Conservation (phyloP, 257 asterid genomes). For the Solanum dulcamara region DNA sequence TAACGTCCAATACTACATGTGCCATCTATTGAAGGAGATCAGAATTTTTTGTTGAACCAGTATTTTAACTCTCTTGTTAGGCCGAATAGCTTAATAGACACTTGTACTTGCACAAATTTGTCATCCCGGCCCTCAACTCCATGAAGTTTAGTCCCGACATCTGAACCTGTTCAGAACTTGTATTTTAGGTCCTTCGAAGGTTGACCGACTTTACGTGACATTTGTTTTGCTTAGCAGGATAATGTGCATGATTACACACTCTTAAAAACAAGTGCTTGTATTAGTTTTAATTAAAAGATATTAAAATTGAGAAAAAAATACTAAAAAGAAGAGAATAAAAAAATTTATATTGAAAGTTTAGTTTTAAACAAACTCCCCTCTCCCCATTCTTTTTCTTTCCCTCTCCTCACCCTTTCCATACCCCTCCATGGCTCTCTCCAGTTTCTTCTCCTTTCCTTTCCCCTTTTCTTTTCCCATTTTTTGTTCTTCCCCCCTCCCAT, state of each 20-base stretch:
- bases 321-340: no score
- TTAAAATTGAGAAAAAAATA: no score
- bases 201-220: not conserved
- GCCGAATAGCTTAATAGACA: not conserved
- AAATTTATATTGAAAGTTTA: no score
- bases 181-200: not conserved
- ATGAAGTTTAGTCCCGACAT: not conserved
- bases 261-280: not conserved
- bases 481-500: no score
- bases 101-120: not conserved
- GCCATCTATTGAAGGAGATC: not conserved
- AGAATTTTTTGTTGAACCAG: not conserved
- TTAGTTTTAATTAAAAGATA: no score
- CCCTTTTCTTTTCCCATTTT: no score
- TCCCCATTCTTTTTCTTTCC: no score
- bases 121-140: not conserved
- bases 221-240: not conserved
- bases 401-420: no score
- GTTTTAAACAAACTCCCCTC: no score
- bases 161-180: not conserved
- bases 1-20: not conserved
- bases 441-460: no score
- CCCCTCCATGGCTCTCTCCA: no score
- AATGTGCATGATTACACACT: not conserved
- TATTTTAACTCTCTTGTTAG: not conserved